Conservation (phyloP, 2,329 filamentous ascomycete genomes). For the Endoconidiophora polonica region DNA sequence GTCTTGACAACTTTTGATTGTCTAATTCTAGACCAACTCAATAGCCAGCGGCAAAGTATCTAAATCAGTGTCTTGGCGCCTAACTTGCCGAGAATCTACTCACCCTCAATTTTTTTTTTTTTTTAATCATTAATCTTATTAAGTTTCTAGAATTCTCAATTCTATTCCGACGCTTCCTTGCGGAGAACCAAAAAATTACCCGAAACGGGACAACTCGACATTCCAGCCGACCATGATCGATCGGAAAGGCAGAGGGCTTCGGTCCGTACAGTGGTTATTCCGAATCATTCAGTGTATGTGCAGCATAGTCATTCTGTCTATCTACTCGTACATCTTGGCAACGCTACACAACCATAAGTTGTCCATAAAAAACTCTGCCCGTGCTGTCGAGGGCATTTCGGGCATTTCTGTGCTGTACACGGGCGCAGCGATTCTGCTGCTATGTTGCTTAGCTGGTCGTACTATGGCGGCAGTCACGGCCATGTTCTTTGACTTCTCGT, state of each 20-base stretch:
- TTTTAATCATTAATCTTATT: too few relatives aligned
- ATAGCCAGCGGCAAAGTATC: too few relatives aligned
- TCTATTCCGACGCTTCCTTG: neutral
- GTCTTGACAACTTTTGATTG: too few relatives aligned
- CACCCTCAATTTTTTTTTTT: neutral
- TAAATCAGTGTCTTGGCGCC: neutral
- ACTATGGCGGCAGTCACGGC: conserved; percentile 55
- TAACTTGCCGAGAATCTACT: neutral
- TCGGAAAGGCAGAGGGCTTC: conserved; percentile 29
- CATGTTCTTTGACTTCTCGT: conserved; percentile 60
- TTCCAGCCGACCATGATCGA: neutral
- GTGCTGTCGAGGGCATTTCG: conserved; percentile 63
- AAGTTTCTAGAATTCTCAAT: neutral
- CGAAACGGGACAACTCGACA: neutral
- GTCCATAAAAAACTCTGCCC: conserved; percentile 45
- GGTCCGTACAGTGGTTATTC: conserved; percentile 51
- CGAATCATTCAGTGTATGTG: conserved; percentile 59
- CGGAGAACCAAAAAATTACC: neutral
- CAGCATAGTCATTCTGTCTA: conserved; percentile 54
- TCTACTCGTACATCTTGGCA: conserved; percentile 75
- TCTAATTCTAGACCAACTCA: too few relatives aligned
- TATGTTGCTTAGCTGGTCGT: conserved; percentile 65
- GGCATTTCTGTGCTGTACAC: conserved; percentile 62
- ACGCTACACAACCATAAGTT: conserved; percentile 49
- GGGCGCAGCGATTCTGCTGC: conserved; percentile 51